phyloP scores from a whole-genome alignment of 179 eudicot genomes.

The Sideroxylon spinosum region DNA sequence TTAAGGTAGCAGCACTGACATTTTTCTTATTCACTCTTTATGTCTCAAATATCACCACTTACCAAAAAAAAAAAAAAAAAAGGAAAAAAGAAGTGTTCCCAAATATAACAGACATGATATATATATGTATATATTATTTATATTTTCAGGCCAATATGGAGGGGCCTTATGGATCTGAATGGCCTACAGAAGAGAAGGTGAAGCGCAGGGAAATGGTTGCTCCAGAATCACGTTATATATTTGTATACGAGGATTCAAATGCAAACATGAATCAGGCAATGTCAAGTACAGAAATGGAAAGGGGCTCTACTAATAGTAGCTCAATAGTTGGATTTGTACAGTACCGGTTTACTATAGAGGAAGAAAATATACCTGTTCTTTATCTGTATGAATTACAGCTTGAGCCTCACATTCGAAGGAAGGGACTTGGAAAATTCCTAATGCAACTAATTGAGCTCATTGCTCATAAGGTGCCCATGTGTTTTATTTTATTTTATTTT shows the following conservation, averaged over 20 bases:
- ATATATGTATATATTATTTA: background rate
- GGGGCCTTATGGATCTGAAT: slow-evolving; percentile 67
- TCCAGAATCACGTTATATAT: slow-evolving; percentile 76
- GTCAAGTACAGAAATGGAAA: slow-evolving; percentile 11
- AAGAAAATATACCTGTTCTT: slow-evolving; percentile 85
- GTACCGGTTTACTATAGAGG: slow-evolving; percentile 73
- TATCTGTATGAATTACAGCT: slow-evolving; percentile 94
- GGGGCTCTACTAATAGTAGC: slow-evolving; percentile 23
- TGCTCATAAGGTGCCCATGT: slow-evolving; percentile 60
- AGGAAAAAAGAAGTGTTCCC: background rate
- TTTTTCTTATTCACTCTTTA: background rate
- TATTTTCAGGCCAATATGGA: slow-evolving; percentile 72
- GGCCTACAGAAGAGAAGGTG: slow-evolving; percentile 75
- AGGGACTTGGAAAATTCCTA: slow-evolving; percentile 73
- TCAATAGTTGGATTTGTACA: slow-evolving; percentile 78
- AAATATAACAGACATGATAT: background rate
- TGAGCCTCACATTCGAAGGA: slow-evolving; percentile 60
- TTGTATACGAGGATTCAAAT: slow-evolving; percentile 41
- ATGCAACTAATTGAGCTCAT: slow-evolving; percentile 88
- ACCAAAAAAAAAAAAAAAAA: too few species aligned
- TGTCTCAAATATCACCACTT: background rate
- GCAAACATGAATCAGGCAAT: slow-evolving; percentile 5
- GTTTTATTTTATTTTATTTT: background rate
- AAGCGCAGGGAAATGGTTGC: slow-evolving; percentile 78
- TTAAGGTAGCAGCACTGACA: slow-evolving; percentile 47